Conservation (phyloP, 2,329 filamentous ascomycete species). For the Drechslerella stenobrocha region DNA sequence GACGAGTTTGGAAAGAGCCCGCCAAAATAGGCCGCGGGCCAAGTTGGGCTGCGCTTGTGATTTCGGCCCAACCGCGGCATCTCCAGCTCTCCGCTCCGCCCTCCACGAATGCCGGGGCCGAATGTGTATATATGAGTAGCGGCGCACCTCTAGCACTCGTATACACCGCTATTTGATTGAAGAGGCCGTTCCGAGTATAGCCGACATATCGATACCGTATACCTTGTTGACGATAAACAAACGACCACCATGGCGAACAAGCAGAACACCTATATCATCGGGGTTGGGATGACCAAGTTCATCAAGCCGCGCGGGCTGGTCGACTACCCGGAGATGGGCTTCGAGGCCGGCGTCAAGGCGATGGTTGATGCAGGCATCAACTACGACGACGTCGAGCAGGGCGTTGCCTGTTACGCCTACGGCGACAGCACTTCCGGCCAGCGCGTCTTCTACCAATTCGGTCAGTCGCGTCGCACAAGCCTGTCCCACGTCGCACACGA, state of each 20-base stretch:
- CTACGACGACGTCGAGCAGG: constrained; percentile 95
- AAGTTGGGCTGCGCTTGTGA: constrained; percentile 25
- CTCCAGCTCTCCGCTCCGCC: not conserved
- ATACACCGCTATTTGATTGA: too few species aligned
- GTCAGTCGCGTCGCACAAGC: constrained; percentile 55
- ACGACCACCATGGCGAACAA: constrained; percentile 41
- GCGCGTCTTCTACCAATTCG: constrained; percentile 97
- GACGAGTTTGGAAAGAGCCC: constrained; percentile 8
- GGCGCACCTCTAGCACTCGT: too few species aligned
- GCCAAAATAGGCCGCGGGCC: constrained; percentile 44
- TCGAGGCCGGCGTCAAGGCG: constrained; percentile 87
- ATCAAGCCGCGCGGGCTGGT: constrained; percentile 94
- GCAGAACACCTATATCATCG: constrained; percentile 74
- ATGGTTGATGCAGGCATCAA: constrained; percentile 78
- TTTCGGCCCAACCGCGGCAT: constrained; percentile 43
- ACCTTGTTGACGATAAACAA: too few species aligned
- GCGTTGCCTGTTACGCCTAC: constrained; percentile 97
- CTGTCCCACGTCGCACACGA: too few species aligned
- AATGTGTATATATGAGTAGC: too few species aligned
- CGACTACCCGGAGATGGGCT: constrained; percentile 91
- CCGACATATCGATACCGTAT: too few species aligned
- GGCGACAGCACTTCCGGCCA: constrained; percentile 94
- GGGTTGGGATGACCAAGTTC: constrained; percentile 99
- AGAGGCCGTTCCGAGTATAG: too few species aligned
- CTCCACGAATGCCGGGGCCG: not conserved